Base-by-base conservation (phyloP, 768 basidiomycete genomes). In the Lactarius indigo region DNA sequence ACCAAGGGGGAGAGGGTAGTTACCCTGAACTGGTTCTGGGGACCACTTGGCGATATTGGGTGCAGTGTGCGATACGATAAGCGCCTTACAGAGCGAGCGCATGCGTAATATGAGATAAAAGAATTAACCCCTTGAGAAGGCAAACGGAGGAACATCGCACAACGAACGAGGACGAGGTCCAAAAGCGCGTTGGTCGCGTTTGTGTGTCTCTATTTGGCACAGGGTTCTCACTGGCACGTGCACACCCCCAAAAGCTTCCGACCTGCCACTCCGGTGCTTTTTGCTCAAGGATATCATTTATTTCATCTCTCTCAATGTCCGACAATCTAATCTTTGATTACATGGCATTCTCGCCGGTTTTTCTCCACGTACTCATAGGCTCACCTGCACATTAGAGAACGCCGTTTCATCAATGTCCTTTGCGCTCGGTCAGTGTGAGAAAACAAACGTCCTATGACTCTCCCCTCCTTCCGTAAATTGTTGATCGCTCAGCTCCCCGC, bases 61-160 rank as follows among this genome's bases (percentile, higher is more conserved):
- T 57, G 31, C 42, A 28, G 64, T 56, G 30, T 13, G 37, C 42
- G 64, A 39, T 44, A 58, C 12, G 65, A 23, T 44, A 61, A 31
- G 37, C 65, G 59, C 58, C 57, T 54, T 26, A 62, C 31, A 15
- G 77, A 73, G 59, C 80, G 81, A 57, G 83, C 78, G 70, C 87
- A 87, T 52, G 84, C 80, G 76, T 85, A 85, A 73, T 84, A 83
- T 35, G 85, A 81, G 47, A 69, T 66, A 37, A 74, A 69, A 55
- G 72, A 71, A 54, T 71, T 71, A 42, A 72, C 61, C 30, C 69
- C 65, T 41, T 72, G 68, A 57, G 74, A 63, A 61, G 72, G 65
- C 31, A 87, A 75, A 73, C 84, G 83, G 74, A 82, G 77, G 75
- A 79, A 77, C 86, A 85, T 86, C 72, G 74, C 63, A 42, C 57